Evolutionary conservation across 2,329 filamentous ascomycete species (phyloP), one percentile per base, ranked within the genome.

Genomic region (Penicillium vulpinum): DNA sequence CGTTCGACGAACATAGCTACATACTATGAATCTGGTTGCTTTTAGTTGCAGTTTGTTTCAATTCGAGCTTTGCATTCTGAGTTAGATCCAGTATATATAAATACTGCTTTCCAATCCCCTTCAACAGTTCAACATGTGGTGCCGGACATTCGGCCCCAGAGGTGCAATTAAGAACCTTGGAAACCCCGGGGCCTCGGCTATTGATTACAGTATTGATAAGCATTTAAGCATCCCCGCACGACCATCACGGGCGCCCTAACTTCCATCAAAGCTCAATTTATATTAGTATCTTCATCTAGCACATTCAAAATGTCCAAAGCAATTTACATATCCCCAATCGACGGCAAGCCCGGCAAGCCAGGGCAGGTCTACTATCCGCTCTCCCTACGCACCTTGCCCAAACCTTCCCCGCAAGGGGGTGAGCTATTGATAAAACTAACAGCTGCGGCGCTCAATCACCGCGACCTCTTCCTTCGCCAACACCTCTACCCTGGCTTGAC

Each of bases 391-490:
- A 78, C 85, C 33, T 76, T 88, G 16, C 82, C 87, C 54, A 80
- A 82, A 61, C 88, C 88, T 26, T 80, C 78, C 2, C 88, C 88
- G 0, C 82, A 84, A 26, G 83, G 84, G 16, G 80, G 80, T 60
- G 83, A 97, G 73, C 80, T 96, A 63, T 80, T 95, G 7, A 79
- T 97, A 60, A 86, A 85, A 68, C 80, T 97, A 69, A 83, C 84
- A 35, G 90, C 92, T 50, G 90, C 88, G 1, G 89, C 93, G 15
- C 86, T 97, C 49, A 97, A 97, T 80, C 94, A 97, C 79, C 89
- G 92, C 67, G 94, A 97, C 75, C 85, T 96, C 65, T 97, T 97
- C 79, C 89, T 96, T 75, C 90, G 93, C 53, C 92, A 94, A 74
- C 88, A 92, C 70, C 85, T 96, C 39, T 97, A 97, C 79, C 93